Conservation (phyloP, 2,329 filamentous ascomycete genomes). For the Tolypocladium tundrense region DNA sequence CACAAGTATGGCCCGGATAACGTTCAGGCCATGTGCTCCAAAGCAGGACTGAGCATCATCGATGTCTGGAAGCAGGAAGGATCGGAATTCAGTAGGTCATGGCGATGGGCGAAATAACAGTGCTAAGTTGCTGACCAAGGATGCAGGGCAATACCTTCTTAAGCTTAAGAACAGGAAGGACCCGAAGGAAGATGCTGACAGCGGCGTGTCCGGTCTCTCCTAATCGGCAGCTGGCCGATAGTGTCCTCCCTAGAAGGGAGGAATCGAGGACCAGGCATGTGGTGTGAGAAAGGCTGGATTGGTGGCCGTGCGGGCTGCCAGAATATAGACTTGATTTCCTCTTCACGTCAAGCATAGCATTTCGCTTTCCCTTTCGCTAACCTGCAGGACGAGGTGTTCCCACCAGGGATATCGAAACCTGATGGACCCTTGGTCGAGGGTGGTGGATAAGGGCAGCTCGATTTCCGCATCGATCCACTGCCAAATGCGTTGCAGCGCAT, state of each 20-base stretch:
- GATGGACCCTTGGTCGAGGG: constrained; percentile 12
- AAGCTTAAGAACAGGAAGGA: constrained; percentile 17
- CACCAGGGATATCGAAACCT: constrained; percentile 25
- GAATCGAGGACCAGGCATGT: not conserved
- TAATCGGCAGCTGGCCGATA: not conserved
- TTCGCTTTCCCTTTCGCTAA: constrained; percentile 21
- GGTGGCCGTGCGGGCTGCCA: not conserved
- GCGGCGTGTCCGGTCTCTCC: constrained; percentile 21
- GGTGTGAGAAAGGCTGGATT: not conserved
- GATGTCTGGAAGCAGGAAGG: constrained; percentile 24
- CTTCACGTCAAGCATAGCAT: constrained; percentile 27
- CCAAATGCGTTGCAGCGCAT: constrained; percentile 22
- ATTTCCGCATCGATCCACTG: constrained; percentile 22
- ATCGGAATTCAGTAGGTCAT: constrained; percentile 28
- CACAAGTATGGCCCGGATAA: constrained; percentile 28
- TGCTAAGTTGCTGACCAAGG: constrained; percentile 5
- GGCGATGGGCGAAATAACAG: not conserved
- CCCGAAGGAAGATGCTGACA: constrained; percentile 24
- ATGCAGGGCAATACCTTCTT: constrained; percentile 27
- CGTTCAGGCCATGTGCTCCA: constrained; percentile 27
- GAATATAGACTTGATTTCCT: not conserved
- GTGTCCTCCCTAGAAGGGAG: not conserved
- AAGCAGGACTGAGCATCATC: constrained; percentile 25
- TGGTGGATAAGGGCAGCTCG: constrained; percentile 6
- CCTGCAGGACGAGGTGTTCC: constrained; percentile 25